Evolutionary conservation across 352 stramenopile species (phyloP), one percentile per base, ranked within the genome.

Genomic region (Pythium brassicae): DNA sequence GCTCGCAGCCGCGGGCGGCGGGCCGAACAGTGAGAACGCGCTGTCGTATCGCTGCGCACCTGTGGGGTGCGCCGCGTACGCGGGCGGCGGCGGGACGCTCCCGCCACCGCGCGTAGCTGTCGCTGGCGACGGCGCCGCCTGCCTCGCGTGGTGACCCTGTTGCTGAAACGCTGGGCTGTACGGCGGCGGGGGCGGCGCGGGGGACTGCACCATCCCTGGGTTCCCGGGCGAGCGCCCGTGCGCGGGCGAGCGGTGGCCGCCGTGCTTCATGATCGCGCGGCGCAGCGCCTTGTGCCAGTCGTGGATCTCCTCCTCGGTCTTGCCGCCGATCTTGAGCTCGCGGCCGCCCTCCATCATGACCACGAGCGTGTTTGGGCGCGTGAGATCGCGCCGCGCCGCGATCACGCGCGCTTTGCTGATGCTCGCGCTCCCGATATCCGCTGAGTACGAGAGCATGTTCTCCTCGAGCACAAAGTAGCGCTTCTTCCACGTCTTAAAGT

Each of bases 401-500:
- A 87, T 70, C 27, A 94, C 70, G 14, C 66, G 69, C 23, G 80
- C 74, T 15, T 74, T 72, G 14, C 67, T 77, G 12, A 92, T 64
- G 23, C 65, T 54, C 22, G 83, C 57, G 4, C 68, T 62, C 6
- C 72, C 72, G 51, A 89, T 80, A 11, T 80, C 65, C 34, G 71
- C 64, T 17, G 69, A 78, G 67, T 92, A 92, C 43, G 68, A 77
- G n/a, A 94, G 59, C 22, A 78, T 61, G 27, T 70, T 78, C 12
- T 82, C 75, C 25, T 78, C 69, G 0, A 92, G 63, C 27, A 88
- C 77, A 60, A 92, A 92, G 54, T 84, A 92, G 11, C 80, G 72
- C n/a, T 61, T 63, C 61, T 89, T 92, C 83, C 83, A 92, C 10
- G 72, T 90, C 72, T 86, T 89, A 55, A 89, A 87, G 7, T 66